Evolutionary conservation across 2,329 filamentous ascomycete genomes (phyloP), one percentile per base, ranked within the genome.

Genomic region (Periconia macrospinosa): DNA sequence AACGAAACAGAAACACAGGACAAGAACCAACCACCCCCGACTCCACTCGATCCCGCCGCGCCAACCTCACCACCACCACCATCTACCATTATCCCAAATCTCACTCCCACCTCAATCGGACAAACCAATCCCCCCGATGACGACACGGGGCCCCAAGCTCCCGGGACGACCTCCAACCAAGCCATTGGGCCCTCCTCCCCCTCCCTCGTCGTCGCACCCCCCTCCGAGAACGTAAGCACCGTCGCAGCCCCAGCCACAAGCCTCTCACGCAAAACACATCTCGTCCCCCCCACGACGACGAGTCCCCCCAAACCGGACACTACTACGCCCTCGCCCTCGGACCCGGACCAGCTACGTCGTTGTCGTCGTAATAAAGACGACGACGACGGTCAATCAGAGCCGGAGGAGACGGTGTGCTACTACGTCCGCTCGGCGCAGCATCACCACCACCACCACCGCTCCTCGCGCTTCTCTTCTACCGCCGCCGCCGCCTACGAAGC

Each of bases 401-500:
- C n/a, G n/a, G n/a, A n/a, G 15, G 54, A 63, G 42, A 58, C 52
- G 37, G 56, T 84, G 41, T 89, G n/a, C n/a, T n/a, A 88, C 75
- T 80, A 88, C 63, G 86, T 92, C 59, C 84, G 81, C 63, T 91
- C 88, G 35, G 81, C 77, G 43, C 77, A 79, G 53, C 62, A n/a
- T n/a, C n/a, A n/a, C n/a, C n/a, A n/a, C n/a, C n/a, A n/a, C n/a
- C n/a, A n/a, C n/a, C n/a, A 61, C 19, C 68, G 62, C 56, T 79
- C 40, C 76, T 75, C 62, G 64, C 73, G 56, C 61, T 65, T 53
- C 63, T 57, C 44, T n/a, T n/a, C n/a, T n/a, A n/a, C n/a, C n/a
- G n/a, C n/a, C n/a, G n/a, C n/a, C 53, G 54, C 61, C 48, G 69
- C 63, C 43, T 65, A 70, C 51, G 57, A 69, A 51, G 52, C 63